Base-by-base conservation (phyloP, 2,329 filamentous ascomycete genomes). In the Phialophora chinensis region DNA sequence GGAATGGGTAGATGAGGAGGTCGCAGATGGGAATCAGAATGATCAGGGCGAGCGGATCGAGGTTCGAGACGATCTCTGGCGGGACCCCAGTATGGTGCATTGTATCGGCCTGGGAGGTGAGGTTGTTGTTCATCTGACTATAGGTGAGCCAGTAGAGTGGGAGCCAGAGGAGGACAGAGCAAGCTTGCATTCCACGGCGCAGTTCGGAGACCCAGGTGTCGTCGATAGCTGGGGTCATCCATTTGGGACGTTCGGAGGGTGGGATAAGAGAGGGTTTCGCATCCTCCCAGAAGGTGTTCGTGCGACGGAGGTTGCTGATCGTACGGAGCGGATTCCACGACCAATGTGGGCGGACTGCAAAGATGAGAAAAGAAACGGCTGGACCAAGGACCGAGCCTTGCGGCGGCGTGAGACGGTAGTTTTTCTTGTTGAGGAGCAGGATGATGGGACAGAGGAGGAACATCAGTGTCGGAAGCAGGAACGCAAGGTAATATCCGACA, bases 191-290 rank as follows among this genome's bases (percentile, higher is more conserved):
- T 67, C 90, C 90, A 77, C 90, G 88, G 58, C 84, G 83, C 56
- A 93, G 87, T 74, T 93, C 89, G 75, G 92, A 90, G 33, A 94
- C 91, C 90, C 90, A 94, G 59, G 86, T 86, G 71, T 94, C 91
- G 68, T 94, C 91, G 72, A 93, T 93, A 2, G 25, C 25, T 8
- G 53, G 35, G 0, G 87, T 90, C 89, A 93, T 93, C 90, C 90
- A 93, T 0, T 60, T 52, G 0, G 90, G 90, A 61, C 87, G 87
- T 68, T 82, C 75, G 1, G 76, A 76, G 44, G 83, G 79, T 10
- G 84, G 79, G 6, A 91, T 82, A 27, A 82, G 80, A 74, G 87
- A 90, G 1, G 90, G 90, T 79, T 91, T 91, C 66, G 87, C 87
- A 3, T 81, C 75, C 29, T 91, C 87, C 87, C 90, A 92, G 79